Base-by-base conservation (phyloP, 2,329 filamentous ascomycete species). In the Didymella sp. region DNA sequence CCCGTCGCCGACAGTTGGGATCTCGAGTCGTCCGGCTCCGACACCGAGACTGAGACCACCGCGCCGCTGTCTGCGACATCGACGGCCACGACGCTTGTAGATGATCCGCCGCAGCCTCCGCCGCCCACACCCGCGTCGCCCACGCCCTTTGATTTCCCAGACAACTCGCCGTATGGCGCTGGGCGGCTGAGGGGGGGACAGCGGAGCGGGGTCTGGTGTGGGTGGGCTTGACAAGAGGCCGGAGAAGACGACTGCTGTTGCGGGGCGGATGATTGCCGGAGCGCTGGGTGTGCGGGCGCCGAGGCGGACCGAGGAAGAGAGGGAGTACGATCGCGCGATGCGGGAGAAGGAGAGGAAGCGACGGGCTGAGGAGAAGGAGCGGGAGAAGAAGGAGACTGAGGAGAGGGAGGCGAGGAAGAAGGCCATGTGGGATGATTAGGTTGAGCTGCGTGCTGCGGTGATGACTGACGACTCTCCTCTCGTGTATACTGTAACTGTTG, bases 191-290 rank as follows among this genome's bases (percentile, higher is more conserved):
- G 59, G 37, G 61, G 61, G 42, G 22, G 59, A 68, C 49, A 63
- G 73, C 66, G 56, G 74, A 64, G 53, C 70, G 58, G 28, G 56
- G 6, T 19, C 31, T 2, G 33, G 46, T 8, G 45, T 53, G 25
- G 6, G 56, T 66, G 15, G 56, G 22, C 62, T 69, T 27, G 71
- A 69, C 13, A 66, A 67, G 67, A 80, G 90, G 35, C 94, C 92
- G 0, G 93, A 96, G 78, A 99, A 96, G 81, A 96, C 93, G 60
- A 96, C 96, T 59, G 91, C 92, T 0, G 92, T 96, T 35, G 95
- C 95, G 5, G 86, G 90, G 60, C 83, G 95, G 57, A 84, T 99
- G 85, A 98, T 99, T 73, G 92, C 92, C 0, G 90, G 90, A 3
- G 92, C 91, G 0, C 79, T 98, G 63, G 95, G 95, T 0, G 85